These are phyloP conservation scores for Fraxinus platypoda DNA, from an alignment of 305 asterid species.

Conservation along the genomic window DNA sequence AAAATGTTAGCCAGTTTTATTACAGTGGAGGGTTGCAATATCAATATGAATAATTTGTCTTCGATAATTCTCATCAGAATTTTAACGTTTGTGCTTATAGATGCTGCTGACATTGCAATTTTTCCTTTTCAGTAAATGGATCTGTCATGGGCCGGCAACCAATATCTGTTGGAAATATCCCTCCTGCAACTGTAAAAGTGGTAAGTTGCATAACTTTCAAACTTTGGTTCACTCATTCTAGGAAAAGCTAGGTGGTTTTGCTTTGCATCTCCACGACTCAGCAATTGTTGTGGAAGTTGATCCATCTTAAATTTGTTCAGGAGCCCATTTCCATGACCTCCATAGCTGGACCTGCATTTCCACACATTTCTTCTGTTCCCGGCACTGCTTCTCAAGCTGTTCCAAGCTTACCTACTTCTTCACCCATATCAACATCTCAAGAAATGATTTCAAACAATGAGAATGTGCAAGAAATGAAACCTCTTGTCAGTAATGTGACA, in stretches of 20 bases:
- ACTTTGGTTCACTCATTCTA: slow-evolving; percentile 12
- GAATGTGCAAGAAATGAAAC: slow-evolving; percentile 70
- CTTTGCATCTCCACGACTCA: slow-evolving; percentile 1
- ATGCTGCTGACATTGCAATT: slow-evolving; percentile 16
- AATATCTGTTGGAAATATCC: slow-evolving; percentile 56
- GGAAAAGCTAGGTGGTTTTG: not conserved
- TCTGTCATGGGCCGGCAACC: slow-evolving; percentile 59
- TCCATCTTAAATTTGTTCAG: slow-evolving; percentile 36
- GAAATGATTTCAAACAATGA: slow-evolving; percentile 66
- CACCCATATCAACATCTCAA: slow-evolving; percentile 77
- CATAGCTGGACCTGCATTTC: slow-evolving; percentile 60
- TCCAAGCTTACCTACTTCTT: slow-evolving; percentile 71
- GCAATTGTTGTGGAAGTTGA: not conserved
- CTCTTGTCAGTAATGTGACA: slow-evolving; percentile 47
- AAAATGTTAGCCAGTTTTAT: not conserved
- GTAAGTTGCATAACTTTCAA: slow-evolving; percentile 39
- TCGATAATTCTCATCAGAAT: not conserved
- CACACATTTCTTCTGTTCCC: slow-evolving; percentile 61
- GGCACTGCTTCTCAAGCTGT: slow-evolving; percentile 67
- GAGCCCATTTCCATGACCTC: slow-evolving; percentile 73
- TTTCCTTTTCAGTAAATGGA: slow-evolving; percentile 56
- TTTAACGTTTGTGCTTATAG: not conserved
- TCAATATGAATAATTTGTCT: not conserved
- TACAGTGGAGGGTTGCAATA: not conserved
- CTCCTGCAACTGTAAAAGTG: slow-evolving; percentile 84